These are phyloP conservation scores for Kurtzmaniella quercitrusa DNA, from an alignment of 1,139 yeast genomes.

Conservation along the genomic window DNA sequence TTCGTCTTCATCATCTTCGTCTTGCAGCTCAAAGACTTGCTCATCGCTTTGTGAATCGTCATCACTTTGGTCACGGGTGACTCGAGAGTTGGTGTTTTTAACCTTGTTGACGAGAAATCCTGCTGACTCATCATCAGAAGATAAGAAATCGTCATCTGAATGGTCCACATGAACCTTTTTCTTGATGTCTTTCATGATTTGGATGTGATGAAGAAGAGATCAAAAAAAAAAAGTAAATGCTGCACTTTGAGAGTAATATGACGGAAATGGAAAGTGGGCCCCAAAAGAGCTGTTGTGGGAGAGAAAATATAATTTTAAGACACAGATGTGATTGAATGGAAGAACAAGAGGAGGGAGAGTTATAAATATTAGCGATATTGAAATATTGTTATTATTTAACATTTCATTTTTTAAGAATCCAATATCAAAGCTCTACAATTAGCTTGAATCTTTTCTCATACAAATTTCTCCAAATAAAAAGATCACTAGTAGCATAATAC, in stretches of 20 bases:
- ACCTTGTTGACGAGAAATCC: neutral
- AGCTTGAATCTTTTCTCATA: too few species aligned
- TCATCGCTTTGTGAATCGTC: conserved; percentile 9
- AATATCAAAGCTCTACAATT: too few species aligned
- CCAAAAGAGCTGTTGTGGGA: too few species aligned
- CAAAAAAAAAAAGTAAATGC: neutral
- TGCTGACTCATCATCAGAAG: conserved; percentile 9
- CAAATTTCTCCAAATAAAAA: too few species aligned
- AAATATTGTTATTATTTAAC: too few species aligned
- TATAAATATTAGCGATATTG: too few species aligned
- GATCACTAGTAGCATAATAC: too few species aligned
- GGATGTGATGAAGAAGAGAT: neutral
- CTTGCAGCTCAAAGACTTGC: conserved; percentile 11
- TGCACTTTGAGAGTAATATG: neutral
- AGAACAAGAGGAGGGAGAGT: too few species aligned
- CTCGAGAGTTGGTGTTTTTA: neutral
- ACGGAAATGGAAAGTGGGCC: neutral
- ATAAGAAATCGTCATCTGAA: conserved; percentile 17
- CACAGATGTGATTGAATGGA: too few species aligned
- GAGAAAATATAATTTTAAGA: too few species aligned
- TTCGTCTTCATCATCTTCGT: conserved; percentile 11
- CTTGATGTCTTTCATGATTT: neutral
- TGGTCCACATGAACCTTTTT: conserved; percentile 9
- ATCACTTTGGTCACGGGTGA: neutral
- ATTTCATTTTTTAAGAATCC: too few species aligned